Percentiles rank a stretch among this genome's conserved stretches.
Evolutionary conservation across 177 flowering plant genomes (phyloP).

Genomic region (Telopea speciosissima): DNA sequence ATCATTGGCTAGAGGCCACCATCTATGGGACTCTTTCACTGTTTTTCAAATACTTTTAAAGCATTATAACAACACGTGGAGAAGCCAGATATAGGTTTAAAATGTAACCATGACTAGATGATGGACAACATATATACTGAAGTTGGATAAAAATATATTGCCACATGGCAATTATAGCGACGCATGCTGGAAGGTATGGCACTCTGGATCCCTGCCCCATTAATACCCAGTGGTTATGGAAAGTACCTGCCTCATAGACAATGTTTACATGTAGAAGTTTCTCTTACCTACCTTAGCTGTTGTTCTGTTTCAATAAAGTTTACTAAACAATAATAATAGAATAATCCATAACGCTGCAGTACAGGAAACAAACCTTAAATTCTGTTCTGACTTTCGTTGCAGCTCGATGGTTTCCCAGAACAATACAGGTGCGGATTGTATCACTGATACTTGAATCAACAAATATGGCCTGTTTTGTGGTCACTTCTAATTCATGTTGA

Average conservation of each 20-base stretch:
- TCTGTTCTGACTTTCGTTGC: constrained; percentile 84
- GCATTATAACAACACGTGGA: no score
- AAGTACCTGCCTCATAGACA: background rate
- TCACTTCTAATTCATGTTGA: constrained; percentile 86
- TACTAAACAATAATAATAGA: background rate
- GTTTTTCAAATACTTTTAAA: no score
- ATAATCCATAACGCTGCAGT: background rate
- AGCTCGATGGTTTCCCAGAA: constrained; percentile 82
- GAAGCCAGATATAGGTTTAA: no score
- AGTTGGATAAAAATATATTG: no score
- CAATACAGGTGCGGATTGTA: constrained; percentile 92
- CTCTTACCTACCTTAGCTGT: background rate
- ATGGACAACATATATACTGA: no score
- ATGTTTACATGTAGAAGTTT: background rate
- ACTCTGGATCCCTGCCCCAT: no score
- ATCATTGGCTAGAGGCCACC: no score
- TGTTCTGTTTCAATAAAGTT: background rate
- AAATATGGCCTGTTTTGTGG: constrained; percentile 87
- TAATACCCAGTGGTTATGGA: background rate
- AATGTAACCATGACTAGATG: no score
- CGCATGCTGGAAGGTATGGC: no score
- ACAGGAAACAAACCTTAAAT: constrained; percentile 62
- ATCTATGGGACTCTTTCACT: no score
- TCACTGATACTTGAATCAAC: constrained; percentile 95
- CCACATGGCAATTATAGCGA: no score